Evolutionary conservation across 441 rosid species (phyloP).

Genomic region (Daphne laureola): DNA sequence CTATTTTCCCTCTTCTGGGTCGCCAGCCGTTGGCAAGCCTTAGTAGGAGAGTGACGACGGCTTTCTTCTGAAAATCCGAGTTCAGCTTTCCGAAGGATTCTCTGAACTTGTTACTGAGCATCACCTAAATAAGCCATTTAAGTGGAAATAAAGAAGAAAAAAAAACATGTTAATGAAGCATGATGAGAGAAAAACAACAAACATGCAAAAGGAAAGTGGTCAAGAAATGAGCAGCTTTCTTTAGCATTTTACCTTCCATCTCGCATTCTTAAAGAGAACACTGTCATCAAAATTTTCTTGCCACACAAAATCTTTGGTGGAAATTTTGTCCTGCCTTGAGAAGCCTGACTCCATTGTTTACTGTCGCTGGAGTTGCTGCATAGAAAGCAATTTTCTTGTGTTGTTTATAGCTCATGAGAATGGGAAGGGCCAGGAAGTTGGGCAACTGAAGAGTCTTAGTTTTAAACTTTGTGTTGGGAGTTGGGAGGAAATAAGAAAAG

Average conservation of each 20-base stretch:
- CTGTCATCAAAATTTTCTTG: slow-evolving; percentile 11
- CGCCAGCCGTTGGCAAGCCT: slow-evolving; percentile 45
- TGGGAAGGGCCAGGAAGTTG: too few species aligned
- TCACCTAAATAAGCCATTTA: slow-evolving; percentile 21
- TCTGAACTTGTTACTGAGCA: slow-evolving; percentile 32
- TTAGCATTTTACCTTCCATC: slow-evolving; percentile 35
- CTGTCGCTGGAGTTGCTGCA: too few species aligned
- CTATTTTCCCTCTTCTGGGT: slow-evolving; percentile 24
- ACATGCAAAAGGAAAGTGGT: background rate
- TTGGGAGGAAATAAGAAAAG: too few species aligned
- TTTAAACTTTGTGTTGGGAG: too few species aligned
- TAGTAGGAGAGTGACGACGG: slow-evolving; percentile 18
- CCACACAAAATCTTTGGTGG: too few species aligned
- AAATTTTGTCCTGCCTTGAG: too few species aligned
- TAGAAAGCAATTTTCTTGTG: too few species aligned
- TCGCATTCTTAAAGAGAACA: slow-evolving; percentile 23
- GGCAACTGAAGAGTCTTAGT: too few species aligned
- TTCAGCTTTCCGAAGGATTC: slow-evolving; percentile 32
- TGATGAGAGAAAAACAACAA: background rate
- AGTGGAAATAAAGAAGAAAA: background rate
- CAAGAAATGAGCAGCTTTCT: background rate
- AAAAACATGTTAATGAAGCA: too few species aligned
- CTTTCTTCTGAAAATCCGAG: slow-evolving; percentile 16
- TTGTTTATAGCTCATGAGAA: too few species aligned
- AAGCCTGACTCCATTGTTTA: too few species aligned